A percentile compares a stretch with the other conserved stretches of the same genome.
Evolutionary conservation across 345 rosid genomes (phyloP).

Genomic region (Pelargonium nanum): DNA sequence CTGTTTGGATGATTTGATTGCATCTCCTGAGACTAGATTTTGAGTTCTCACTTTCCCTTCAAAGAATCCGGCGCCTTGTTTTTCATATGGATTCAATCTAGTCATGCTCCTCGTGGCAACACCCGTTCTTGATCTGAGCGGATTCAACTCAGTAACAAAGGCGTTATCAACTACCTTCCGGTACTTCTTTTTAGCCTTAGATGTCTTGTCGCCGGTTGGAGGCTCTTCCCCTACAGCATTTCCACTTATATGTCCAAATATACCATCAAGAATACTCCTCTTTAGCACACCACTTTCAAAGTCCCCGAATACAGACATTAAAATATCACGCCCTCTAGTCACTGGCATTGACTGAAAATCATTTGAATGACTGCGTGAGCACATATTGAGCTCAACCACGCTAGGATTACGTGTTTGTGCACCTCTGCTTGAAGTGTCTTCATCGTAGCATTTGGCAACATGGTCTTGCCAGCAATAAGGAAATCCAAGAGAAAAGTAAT

Average conservation of each 20-base stretch:
- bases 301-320: slow-evolving; percentile 13
- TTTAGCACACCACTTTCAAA: slow-evolving; percentile 7
- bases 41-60: not conserved
- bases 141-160: not conserved
- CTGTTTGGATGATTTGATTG: too few relatives aligned
- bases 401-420: not conserved
- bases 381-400: not conserved
- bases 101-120: slow-evolving; percentile 39
- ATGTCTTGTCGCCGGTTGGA: not conserved
- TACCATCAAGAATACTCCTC: slow-evolving; percentile 11
- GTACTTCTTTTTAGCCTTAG: slow-evolving; percentile 4
- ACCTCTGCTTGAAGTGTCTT: slow-evolving; percentile 10
- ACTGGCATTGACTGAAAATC: slow-evolving; percentile 14
- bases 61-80: too few relatives aligned
- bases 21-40: too few relatives aligned
- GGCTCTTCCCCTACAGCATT: not conserved
- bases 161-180: not conserved
- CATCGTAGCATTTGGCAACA: slow-evolving; percentile 8
- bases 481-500: slow-evolving; percentile 36
- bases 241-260: slow-evolving; percentile 10
- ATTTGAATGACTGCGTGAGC: slow-evolving; percentile 6
- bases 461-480: slow-evolving; percentile 38
- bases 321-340: slow-evolving; percentile 23
- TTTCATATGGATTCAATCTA: slow-evolving; percentile 8
- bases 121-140: slow-evolving; percentile 11